Evolutionary conservation across 1,284 basidiomycete genomes (phyloP).

Genomic region (Cutaneotrichosporon cyanovorans): DNA sequence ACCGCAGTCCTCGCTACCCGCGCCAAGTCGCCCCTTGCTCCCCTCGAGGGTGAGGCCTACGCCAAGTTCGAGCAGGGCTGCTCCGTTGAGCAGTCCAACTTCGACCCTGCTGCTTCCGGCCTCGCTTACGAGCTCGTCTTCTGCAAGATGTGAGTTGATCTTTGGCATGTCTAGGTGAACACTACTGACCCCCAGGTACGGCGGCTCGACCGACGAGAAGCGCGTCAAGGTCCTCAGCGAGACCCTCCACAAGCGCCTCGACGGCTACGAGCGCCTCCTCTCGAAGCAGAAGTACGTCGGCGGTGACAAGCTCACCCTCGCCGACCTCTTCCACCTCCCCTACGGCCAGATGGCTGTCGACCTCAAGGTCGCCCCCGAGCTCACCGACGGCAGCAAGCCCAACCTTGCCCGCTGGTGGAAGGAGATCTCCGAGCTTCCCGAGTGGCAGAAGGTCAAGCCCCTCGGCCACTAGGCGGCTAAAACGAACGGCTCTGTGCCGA

Average conservation of each 20-base stretch:
- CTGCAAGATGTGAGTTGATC: constrained; percentile 17
- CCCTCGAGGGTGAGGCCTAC: constrained; percentile 43
- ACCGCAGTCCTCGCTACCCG: constrained; percentile 25
- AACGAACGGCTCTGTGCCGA: no score
- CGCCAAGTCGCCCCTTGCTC: constrained; percentile 18
- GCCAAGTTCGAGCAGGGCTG: constrained; percentile 56
- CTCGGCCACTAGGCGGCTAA: no score
- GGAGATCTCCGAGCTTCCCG: constrained; percentile 16
- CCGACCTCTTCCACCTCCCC: constrained; percentile 56
- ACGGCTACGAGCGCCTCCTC: constrained; percentile 53
- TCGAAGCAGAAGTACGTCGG: constrained; percentile 53
- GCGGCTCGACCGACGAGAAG: constrained; percentile 29
- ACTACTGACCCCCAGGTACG: constrained; percentile 1
- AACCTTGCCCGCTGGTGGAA: constrained; percentile 31
- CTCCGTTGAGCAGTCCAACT: constrained; percentile 51
- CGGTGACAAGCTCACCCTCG: constrained; percentile 52
- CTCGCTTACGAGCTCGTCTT: constrained; percentile 49
- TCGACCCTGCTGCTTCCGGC: constrained; percentile 48
- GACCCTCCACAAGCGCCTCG: constrained; percentile 46
- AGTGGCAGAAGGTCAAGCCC: constrained; percentile 20
- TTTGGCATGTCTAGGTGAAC: background rate
- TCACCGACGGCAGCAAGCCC: constrained; percentile 26
- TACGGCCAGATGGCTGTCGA: constrained; percentile 24
- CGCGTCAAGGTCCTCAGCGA: constrained; percentile 35
- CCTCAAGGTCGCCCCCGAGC: constrained; percentile 14